Base-by-base conservation (phyloP, 176 grass and related monocot genomes). In the Hordeum marinum region DNA sequence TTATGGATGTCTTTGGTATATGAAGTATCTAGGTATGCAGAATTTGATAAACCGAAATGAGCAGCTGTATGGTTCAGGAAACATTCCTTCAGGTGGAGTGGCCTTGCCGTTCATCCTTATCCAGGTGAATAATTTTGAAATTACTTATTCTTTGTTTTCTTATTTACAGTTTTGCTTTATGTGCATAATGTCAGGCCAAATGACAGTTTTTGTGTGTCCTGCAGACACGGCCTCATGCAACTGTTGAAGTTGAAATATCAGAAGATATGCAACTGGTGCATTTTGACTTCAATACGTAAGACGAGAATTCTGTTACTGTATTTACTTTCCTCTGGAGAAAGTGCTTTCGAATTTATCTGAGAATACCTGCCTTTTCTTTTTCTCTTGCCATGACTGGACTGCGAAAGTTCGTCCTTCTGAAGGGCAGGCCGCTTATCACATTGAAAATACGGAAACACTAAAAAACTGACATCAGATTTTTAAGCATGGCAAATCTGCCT, bases 181-280 rank as follows among this genome's bases (percentile, higher is more conserved):
- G 36, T 36, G 9, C 73, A 68, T 65, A 55, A 59, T 37, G 35
- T 67, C 27, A 62, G 15, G 48, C n/a, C 73, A 68, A 84, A 62
- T 52, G 12, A 41, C 8, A 20, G 65, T 59, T 34, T 68, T 68
- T 68, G 35, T 17, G 39, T 69, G 52, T 9, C 48, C 68, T 92
- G 81, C 86, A 99, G 97, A 96, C 97, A 32, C 94, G 88, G 5
- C 94, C 97, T 64, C 97, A 99, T 92, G 97, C 97, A 86, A 99
- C 92, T 23, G 97, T 99, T 7, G 97, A 99, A 80, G 97, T 99
- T 34, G 97, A 99, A 58, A 96, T 99, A 89, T 99, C 97, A 66
- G 97, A 99, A 91, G 97, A 99, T 76, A 96, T 94, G 93, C 94
- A 99, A 40, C 68, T 99, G 36, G 97, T 99, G 70, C 97, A 99